Evolutionary conservation across 2,329 filamentous ascomycete genomes (phyloP).

Genomic region (Penicillium polonicum): DNA sequence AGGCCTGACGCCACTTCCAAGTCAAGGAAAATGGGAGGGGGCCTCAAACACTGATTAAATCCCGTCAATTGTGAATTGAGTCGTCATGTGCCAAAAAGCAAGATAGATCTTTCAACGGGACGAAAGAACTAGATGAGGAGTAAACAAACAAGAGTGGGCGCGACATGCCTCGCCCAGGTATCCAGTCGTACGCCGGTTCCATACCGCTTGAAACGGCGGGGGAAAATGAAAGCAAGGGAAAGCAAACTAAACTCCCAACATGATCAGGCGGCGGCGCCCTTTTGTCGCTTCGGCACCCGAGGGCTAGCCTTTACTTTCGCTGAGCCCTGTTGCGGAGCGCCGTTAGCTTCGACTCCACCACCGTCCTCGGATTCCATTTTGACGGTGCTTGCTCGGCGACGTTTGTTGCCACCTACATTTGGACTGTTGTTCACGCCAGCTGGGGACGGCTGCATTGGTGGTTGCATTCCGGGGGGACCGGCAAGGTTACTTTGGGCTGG

Average conservation of each 20-base stretch:
- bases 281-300: conserved; percentile 49
- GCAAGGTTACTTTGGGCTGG: conserved; percentile 48
- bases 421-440: conserved; percentile 63
- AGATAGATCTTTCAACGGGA: neutral
- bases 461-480: conserved; percentile 55
- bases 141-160: conserved; percentile 19
- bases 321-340: conserved; percentile 34
- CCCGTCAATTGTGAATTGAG: conserved; percentile 16
- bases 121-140: conserved; percentile 12
- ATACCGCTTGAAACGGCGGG: conserved; percentile 24
- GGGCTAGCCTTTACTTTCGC: conserved; percentile 50
- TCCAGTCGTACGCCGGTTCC: conserved; percentile 34
- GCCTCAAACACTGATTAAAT: conserved; percentile 18
- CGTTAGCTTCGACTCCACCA: conserved; percentile 50
- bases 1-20: conserved; percentile 11
- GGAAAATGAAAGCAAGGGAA: conserved; percentile 10
- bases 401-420: conserved; percentile 57
- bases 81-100: conserved; percentile 22
- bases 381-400: conserved; percentile 58
- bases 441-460: conserved; percentile 53
- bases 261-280: conserved; percentile 38
- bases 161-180: conserved; percentile 26
- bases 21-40: conserved; percentile 7
- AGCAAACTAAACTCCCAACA: conserved; percentile 15
- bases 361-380: conserved; percentile 59